Evolutionary conservation across 2,329 filamentous ascomycete genomes (phyloP), one percentile per base, ranked within the genome.

Genomic region (Cladosporium sp.): DNA sequence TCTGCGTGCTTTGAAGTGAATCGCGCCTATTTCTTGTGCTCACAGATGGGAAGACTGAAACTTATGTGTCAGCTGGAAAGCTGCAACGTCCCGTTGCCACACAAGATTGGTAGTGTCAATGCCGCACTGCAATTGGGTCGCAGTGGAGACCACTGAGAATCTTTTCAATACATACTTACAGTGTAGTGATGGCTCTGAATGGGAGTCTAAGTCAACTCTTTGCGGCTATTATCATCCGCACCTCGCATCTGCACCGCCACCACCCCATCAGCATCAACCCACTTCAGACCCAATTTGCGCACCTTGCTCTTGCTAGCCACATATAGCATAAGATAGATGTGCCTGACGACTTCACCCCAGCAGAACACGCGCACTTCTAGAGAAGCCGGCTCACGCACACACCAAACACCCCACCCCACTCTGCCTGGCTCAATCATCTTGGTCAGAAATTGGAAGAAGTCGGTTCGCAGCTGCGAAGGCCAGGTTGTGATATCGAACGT

Each of bases 251-350:
- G 74, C 39, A 87, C 75, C 8, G 89, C 76, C 0, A 76, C 74
- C 38, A 81, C 68, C 0, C 85, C 86, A 1, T 80, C 79, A 0
- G 80, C 84, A 72, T 86, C 90, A 54, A 87, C 73, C 90, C 90
- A 96, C 50, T 75, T 75, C 14, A 84, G 77, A 0, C 82, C 82
- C 8, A 82, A 82, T 6, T 76, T 77, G 60, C 82, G 80, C 15
- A 92, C 73, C 61, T 80, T 79, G 34, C 87, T 80, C 58, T 83
- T 79, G 65, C 87, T 93, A 0, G 86, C 88, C 14, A 92, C 74
- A 69, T 89, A 93, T 0, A 96, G 73, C 39, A 92, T 71, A 3
- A 94, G 73, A 71, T 91, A 96, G 36, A 90, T 80, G 66, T 95
- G 87, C 56, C 84, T 81, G 0, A 84, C 84, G 0, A 90, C 76